Conservation (phyloP, 257 asterid species). For the Solanum chaucha region DNA sequence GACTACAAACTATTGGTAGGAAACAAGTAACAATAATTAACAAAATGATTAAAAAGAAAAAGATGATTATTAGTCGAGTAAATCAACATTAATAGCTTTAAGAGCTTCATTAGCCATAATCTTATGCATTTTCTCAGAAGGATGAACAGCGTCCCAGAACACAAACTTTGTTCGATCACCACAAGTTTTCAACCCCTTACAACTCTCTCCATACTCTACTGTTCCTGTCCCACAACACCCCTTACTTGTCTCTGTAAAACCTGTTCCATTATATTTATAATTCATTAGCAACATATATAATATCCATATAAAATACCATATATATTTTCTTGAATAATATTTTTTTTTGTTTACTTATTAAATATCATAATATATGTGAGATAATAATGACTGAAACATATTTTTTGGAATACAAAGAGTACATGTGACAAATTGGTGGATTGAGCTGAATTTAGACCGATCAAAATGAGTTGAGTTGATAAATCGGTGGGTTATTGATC, state of each 20-base stretch:
- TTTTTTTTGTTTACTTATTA: not conserved
- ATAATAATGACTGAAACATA: too few species aligned
- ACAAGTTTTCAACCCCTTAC: constrained; percentile 28
- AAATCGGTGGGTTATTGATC: not conserved
- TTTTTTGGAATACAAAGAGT: too few species aligned
- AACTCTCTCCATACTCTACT: constrained; percentile 23
- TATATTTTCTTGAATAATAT: not conserved
- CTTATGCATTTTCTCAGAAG: constrained; percentile 29
- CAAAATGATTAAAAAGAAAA: not conserved
- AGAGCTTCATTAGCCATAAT: constrained; percentile 30
- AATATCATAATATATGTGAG: not conserved
- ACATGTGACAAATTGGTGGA: not conserved
- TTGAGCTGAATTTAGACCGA: not conserved
- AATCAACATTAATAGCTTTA: not conserved
- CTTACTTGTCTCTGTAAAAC: constrained; percentile 32
- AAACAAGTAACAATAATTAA: not conserved
- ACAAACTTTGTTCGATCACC: constrained; percentile 31
- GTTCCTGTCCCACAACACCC: constrained; percentile 52
- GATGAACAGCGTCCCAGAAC: constrained; percentile 50
- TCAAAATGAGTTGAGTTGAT: not conserved
- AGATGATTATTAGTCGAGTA: not conserved
- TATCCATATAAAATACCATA: not conserved
- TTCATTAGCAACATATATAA: too few species aligned
- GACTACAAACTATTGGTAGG: not conserved
- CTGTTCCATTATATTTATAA: constrained; percentile 4